Evolutionary conservation across 2,329 filamentous ascomycete species (phyloP), one percentile per base, ranked within the genome.

Genomic region (Epichloe gansuensis): DNA sequence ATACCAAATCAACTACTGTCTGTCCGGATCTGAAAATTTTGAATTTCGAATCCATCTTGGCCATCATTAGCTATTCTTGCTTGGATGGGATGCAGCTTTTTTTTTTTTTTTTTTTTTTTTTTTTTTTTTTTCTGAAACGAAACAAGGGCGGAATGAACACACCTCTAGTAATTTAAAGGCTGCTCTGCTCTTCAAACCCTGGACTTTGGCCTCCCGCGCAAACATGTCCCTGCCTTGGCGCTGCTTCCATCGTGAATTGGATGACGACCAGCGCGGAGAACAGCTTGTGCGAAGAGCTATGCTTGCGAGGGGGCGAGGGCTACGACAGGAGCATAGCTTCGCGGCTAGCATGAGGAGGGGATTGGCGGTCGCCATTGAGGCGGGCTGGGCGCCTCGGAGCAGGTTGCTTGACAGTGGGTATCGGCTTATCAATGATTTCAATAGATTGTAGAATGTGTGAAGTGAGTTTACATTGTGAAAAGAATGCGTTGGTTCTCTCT

Each of bases 131-230:
- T 21, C 17, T 21, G 17, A 2, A 5, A 3, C 7, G 15, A 4
- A 11, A 11, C 9, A 8, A n/a, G 4, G 11, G 4, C 9, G 15
- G 13, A 25, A 2, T 15, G 37, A 13, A 15, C 38, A n/a, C 42
- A 89, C 89, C 75, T 96, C 87, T 17, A 96, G 70, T 9, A 98
- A 74, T 69, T 98, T 98, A 68, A 93, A 96, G 0, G 91, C 93
- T 28, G 93, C 93, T 56, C 93, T 82, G 61, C 89, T 94, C 69
- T 91, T 96, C 54, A 96, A 72, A 0, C 85, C 85, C 59, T 86
- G 78, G 2, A 94, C 82, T 62, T 82, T 86, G 46, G 93, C 91
- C 60, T 86, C 81, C 52, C 80, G 80, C 0, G 85, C 80, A 65
- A 82, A 95, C 17, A 69, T 70, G 70, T 98, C 93, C 42, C 70